phyloP scores from a whole-genome alignment of 1,284 basidiomycete genomes.

The Ustilago xerochloae region DNA sequence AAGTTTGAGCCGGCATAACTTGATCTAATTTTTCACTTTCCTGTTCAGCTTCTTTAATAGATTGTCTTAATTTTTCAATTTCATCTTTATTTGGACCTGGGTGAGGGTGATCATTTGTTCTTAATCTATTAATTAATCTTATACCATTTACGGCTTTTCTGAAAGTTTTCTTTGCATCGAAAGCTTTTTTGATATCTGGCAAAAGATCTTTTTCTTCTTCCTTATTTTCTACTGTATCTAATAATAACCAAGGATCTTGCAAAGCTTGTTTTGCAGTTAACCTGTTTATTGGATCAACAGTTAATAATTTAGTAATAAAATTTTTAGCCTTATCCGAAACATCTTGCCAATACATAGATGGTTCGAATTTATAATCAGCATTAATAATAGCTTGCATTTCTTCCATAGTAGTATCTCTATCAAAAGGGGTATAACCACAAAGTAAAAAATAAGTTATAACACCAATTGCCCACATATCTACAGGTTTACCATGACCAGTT shows the following conservation, averaged over 20 bases:
- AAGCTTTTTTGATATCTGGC: slow-evolving; percentile 66
- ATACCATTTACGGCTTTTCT: slow-evolving; percentile 67
- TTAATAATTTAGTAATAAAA: slow-evolving; percentile 64
- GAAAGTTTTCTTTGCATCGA: slow-evolving; percentile 66
- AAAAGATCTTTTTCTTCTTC: slow-evolving; percentile 60
- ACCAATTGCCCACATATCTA: slow-evolving; percentile 78
- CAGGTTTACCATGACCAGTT: slow-evolving; percentile 89
- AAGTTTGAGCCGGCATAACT: slow-evolving; percentile 16
- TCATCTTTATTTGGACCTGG: slow-evolving; percentile 43
- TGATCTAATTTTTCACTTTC: slow-evolving; percentile 51
- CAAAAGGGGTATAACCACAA: slow-evolving; percentile 67
- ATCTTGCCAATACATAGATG: slow-evolving; percentile 62
- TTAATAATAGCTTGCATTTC: slow-evolving; percentile 68
- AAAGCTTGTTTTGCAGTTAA: slow-evolving; percentile 61
- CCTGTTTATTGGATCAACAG: slow-evolving; percentile 56
- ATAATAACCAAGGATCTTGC: slow-evolving; percentile 60
- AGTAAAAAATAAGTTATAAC: slow-evolving; percentile 68
- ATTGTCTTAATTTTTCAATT: slow-evolving; percentile 43
- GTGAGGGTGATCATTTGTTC: slow-evolving; percentile 40
- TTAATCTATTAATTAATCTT: slow-evolving; percentile 54
- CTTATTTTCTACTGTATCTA: not conserved
- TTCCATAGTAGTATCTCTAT: slow-evolving; percentile 65
- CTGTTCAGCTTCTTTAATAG: slow-evolving; percentile 47
- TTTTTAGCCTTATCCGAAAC: slow-evolving; percentile 61
- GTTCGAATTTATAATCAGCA: slow-evolving; percentile 65